Base-by-base conservation (phyloP, 257 asterid species). In the Buddleja alternifolia region DNA sequence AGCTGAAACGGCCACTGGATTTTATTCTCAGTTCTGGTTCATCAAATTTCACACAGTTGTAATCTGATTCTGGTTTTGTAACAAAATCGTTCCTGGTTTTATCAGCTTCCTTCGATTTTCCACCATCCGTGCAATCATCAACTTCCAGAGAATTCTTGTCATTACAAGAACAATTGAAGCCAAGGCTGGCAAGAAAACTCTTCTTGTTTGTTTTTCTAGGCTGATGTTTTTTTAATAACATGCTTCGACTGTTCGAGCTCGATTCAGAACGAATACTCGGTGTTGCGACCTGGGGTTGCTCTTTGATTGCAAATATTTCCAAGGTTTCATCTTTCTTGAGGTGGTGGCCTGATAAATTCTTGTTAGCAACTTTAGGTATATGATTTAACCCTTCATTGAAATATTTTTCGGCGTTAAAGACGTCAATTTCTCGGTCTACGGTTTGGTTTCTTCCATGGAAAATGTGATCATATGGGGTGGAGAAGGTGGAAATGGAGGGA, bases 381-480 rank as follows among this genome's bases (percentile, higher is more conserved):
- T 8, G 70, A 24, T 64, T 80, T 15, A 62, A 70, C 17, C 69
- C 77, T 40, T 79, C 96, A 37, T 78, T 85, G 89, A 92, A 92
- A 21, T 92, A 92, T 66, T 84, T 92, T 61, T 83, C 85, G 2
- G 98, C 98, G 55, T 78, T 74, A 36, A 92, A 92, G 23, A 92
- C 87, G 20, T 83, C 97, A 36, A 92, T 86, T 68, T 92, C 98
- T 24, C 53, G 73, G 65, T 92, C 89, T 25, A 74, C 88, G 15
- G 73, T 24, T 40, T 62, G 61, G 64, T 66, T 81, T 76, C 75
- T 79, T 8, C 42, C 73, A 4, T 72, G 61, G 64, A 46, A 73
- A 55, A 72, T 24, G 41, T 66, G 80, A 14, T 82, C 77, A 1
- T 70, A 67, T 15, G 77, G 34, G 54, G 66, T 20, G 79, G 82